Evolutionary conservation across 2,329 filamentous ascomycete genomes (phyloP), one percentile per base, ranked within the genome.

Genomic region (Aspergillus sp.): DNA sequence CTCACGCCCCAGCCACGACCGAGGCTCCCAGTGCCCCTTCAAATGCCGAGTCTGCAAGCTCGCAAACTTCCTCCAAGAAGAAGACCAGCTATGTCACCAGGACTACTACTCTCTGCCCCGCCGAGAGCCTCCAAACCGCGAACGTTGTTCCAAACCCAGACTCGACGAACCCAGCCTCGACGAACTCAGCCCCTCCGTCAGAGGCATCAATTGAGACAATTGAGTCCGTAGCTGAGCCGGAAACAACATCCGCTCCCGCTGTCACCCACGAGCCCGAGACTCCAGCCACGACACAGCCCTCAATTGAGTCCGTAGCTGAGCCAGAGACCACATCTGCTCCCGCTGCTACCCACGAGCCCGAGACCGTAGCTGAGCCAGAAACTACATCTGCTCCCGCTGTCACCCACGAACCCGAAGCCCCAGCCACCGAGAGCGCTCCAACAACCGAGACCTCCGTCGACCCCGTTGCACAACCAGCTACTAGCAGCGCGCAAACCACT

Each of bases 11-110:
- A 8, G 9, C 54, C 17, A 49, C 21, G 8, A 33, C 45, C 15
- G 11, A 41, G 39, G 40, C 35, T n/a, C 19, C 48, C 19, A 46
- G 25, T 11, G 47, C 35, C 17, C 46, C 51, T 19, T 50, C 57
- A 0, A 41, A 56, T 5, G 47, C 33, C 4, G 51, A 55, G 23
- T 21, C 35, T 9, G 37, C 40, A 14, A 45, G 37, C 23, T 44
- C 46, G 15, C 37, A 33, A 25, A 11, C 52, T 21, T 35, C 45
- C 11, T 52, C 48, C 35, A 61, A 27, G 45, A 47, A 54, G n/a
- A 59, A 40, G 17, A 58, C 56, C 15, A 51, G 55, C 21, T 59
- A 48, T 31, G 40, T 52, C 19, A 59, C 58, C 4, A 17, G 44
- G 4, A 61, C 55, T 12, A 57, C 56, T 2, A 57, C 50, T 6